Evolutionary conservation across 1,139 yeast species (phyloP).

Genomic region (Pichia sp.): DNA sequence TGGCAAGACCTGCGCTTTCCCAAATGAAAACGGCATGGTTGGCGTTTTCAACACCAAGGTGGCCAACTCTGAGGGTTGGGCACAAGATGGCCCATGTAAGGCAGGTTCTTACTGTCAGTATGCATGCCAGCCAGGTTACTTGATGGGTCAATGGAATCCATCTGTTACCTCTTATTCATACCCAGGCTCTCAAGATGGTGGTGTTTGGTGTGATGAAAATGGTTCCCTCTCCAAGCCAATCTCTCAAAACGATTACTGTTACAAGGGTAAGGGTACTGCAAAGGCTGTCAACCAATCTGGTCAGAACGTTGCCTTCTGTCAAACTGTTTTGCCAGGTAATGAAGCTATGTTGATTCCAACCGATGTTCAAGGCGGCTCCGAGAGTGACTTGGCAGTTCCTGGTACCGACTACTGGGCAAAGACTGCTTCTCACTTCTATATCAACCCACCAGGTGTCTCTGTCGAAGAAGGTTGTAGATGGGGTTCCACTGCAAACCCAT

Average conservation of each 20-base stretch:
- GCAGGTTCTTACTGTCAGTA: slow-evolving; percentile 79
- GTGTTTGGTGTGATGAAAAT: slow-evolving; percentile 63
- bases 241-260: slow-evolving; percentile 54
- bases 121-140: slow-evolving; percentile 80
- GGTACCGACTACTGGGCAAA: slow-evolving; percentile 52
- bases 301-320: slow-evolving; percentile 71
- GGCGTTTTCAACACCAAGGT: slow-evolving; percentile 43
- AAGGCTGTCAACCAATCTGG: slow-evolving; percentile 48
- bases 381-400: slow-evolving; percentile 68
- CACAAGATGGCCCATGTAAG: slow-evolving; percentile 68
- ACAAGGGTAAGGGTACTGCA: slow-evolving; percentile 70
- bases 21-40: slow-evolving; percentile 58
- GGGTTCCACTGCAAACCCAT: slow-evolving; percentile 63
- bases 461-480: slow-evolving; percentile 74
- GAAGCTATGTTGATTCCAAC: slow-evolving; percentile 94
- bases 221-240: slow-evolving; percentile 65
- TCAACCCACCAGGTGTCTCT: slow-evolving; percentile 81
- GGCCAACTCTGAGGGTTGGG: slow-evolving; percentile 76
- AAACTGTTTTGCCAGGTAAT: slow-evolving; percentile 88
- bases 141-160: slow-evolving; percentile 76
- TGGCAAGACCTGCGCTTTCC: slow-evolving; percentile 55
- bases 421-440: slow-evolving; percentile 82
- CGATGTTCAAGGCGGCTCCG: slow-evolving; percentile 40
- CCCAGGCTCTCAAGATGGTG: slow-evolving; percentile 77
- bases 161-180: slow-evolving; percentile 49